Base-by-base conservation (phyloP, 1,284 basidiomycete genomes). In the Ganoderma meredithae region DNA sequence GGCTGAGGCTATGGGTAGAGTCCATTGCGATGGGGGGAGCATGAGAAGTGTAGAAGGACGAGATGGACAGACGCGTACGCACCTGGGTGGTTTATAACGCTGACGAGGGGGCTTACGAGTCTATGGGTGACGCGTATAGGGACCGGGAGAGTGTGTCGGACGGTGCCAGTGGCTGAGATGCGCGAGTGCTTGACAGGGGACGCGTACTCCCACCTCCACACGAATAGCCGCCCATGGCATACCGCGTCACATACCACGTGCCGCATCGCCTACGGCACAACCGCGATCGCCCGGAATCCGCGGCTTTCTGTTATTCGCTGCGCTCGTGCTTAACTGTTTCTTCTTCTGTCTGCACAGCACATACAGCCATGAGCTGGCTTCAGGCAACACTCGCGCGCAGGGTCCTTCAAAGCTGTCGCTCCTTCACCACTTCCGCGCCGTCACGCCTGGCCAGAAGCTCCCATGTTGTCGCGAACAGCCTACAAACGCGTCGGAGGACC, bases 91-190 rank as follows among this genome's bases (percentile, higher is more conserved):
- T 53, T 62, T 64, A 72, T 72, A 70, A 71, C 62, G 61, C 27
- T 22, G 27, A 43, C 27, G 13, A 43, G 58, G 33, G 31, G 55
- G 74, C 68, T 75, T 70, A 74, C 74, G 74, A 75, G 70, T 62
- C 70, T 59, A 36, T 55, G 56, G 71, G 63, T 72, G 69, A 73
- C 72, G 74, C 70, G 74, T 72, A 70, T 64, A 63, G 60, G 40
- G 65, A 43, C 65, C 64, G 61, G 52, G 44, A 44, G 36, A 55
- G 62, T 59, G 60, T 60, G 40, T 31, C 31, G 31, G 63, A 58
- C 33, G 55, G 43, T 49, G 64, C 43, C 52, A 53, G 66, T 67
- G 64, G 69, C 68, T 72, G 71, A 64, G 65, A 39, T 62, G 65
- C 60, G 65, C 55, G 43, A 58, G 40, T 7, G 53, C n/a, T 33